These are phyloP conservation scores for Mycena epipterygia DNA, from an alignment of 768 basidiomycete species.

Conservation along the genomic window DNA sequence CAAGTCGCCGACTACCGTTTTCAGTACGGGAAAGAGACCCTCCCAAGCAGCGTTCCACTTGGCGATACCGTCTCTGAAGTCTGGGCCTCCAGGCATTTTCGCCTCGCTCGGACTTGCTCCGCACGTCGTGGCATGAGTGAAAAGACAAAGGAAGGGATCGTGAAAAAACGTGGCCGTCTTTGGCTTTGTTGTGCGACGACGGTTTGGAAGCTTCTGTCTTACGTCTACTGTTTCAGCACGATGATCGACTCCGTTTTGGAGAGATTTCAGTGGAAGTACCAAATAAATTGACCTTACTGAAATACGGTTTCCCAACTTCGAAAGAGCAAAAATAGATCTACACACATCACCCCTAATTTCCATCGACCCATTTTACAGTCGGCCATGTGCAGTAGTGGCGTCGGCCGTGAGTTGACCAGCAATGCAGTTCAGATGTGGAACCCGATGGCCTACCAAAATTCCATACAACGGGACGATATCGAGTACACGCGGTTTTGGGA, in stretches of 20 bases:
- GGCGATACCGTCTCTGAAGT: constrained; percentile 12
- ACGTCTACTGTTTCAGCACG: constrained; percentile 11
- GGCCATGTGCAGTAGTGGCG: neutral
- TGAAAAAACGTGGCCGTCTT: constrained; percentile 15
- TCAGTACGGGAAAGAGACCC: constrained; percentile 4
- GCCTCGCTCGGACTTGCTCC: constrained; percentile 1
- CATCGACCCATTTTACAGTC: neutral
- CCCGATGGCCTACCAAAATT: too few relatives aligned
- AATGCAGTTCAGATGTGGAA: neutral
- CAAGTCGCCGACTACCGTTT: constrained; percentile 15
- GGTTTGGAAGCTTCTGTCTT: constrained; percentile 3
- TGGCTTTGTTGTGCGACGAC: constrained; percentile 11
- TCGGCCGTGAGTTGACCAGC: neutral
- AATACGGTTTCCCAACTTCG: neutral
- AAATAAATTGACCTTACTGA: neutral
- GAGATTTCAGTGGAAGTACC: neutral
- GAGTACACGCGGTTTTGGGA: constrained; percentile 1
- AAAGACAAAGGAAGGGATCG: constrained; percentile 8
- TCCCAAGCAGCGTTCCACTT: constrained; percentile 18
- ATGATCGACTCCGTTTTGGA: neutral
- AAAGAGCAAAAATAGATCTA: neutral
- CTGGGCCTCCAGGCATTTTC: constrained; percentile 6
- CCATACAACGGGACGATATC: neutral
- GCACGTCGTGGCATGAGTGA: constrained; percentile 16
- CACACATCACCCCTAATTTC: neutral